Evolutionary conservation across 108 stramenopile species (phyloP), one percentile per base, ranked within the genome.

Genomic region (Cyclostephanos tholiformis): DNA sequence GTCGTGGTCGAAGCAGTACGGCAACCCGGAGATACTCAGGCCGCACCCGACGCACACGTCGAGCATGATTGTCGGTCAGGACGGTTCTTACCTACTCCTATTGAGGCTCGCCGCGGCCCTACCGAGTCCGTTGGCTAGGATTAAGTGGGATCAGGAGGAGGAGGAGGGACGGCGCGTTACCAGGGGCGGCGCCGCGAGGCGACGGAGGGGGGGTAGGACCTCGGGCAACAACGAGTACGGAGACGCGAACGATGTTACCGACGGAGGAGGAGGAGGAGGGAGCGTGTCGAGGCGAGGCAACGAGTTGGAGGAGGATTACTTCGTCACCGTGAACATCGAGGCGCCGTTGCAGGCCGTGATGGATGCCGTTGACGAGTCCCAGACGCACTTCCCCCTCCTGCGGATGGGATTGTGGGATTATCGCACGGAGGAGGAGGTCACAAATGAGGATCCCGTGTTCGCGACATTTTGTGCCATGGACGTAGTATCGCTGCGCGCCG

Each of bases 121-220:
- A 11, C 79, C 79, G 19, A 67, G 66, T 32, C 79, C 79, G 0
- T 62, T 80, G 61, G 79, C 79, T 9, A 32, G 79, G 22, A 80
- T 80, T 43, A 80, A 80, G 22, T 80, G 72, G 72, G 79, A 80
- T 41, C 67, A 76, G 60, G 79, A 80, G 32, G 79, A 80, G 63
- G 79, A 80, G 30, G 79, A 80, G 27, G 79, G 72, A 46, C 59
- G 79, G 2, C 59, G 79, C 10, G 62, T 80, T 0, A 80, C 79
- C 5, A 59, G 75, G 22, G 26, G 75, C 62, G 67, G 63, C 36
- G 27, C 19, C 32, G 56, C 36, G 36, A 16, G 17, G 55, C 48
- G 26, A 63, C 29, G 19, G 57, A 63, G 12, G 20, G 20, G 12
- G 20, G 20, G 13, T 0, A 55, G 17, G 55, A 1, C 20, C 23